Conservation (phyloP, 306 rosid genomes). For the Mucuna pruriens region DNA sequence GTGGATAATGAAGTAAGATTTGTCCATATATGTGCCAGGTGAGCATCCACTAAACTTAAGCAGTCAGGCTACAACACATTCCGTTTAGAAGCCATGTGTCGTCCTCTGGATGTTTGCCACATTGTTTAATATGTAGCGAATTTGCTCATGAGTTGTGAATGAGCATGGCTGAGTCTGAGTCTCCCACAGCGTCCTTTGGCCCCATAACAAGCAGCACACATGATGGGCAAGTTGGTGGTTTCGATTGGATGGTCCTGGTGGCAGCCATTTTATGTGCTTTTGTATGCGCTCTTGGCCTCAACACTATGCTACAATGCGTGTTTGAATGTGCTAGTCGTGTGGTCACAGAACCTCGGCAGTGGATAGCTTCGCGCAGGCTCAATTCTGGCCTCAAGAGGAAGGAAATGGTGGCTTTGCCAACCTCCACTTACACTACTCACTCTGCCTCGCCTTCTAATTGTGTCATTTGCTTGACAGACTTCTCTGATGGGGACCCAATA, state of each 20-base stretch:
- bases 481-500: slow-evolving; percentile 66
- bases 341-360: slow-evolving; percentile 55
- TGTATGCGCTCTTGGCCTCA: slow-evolving; percentile 81
- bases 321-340: slow-evolving; percentile 62
- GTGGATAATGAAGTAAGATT: slow-evolving; percentile 58
- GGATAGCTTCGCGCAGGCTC: slow-evolving; percentile 59
- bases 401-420: slow-evolving; percentile 74
- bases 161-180: slow-evolving; percentile 48
- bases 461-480: slow-evolving; percentile 72
- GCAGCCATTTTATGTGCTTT: slow-evolving; percentile 74
- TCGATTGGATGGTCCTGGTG: slow-evolving; percentile 57
- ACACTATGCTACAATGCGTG: slow-evolving; percentile 69
- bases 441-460: slow-evolving; percentile 45
- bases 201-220: slow-evolving; percentile 28
- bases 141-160: neutral
- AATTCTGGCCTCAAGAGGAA: slow-evolving; percentile 74
- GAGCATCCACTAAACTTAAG: slow-evolving; percentile 19
- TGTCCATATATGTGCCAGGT: neutral
- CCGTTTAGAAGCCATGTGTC: slow-evolving; percentile 1
- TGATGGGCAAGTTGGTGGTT: slow-evolving; percentile 35
- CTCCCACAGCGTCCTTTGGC: slow-evolving; percentile 41
- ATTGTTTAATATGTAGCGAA: slow-evolving; percentile 18
- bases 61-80: slow-evolving; percentile 8
- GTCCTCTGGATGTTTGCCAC: slow-evolving; percentile 21
- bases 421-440: slow-evolving; percentile 45